A percentile compares a stretch with the other conserved stretches of the same genome.
Evolutionary conservation across 108 stramenopile species (phyloP).

Genomic region (Skeletonema potamos): DNA sequence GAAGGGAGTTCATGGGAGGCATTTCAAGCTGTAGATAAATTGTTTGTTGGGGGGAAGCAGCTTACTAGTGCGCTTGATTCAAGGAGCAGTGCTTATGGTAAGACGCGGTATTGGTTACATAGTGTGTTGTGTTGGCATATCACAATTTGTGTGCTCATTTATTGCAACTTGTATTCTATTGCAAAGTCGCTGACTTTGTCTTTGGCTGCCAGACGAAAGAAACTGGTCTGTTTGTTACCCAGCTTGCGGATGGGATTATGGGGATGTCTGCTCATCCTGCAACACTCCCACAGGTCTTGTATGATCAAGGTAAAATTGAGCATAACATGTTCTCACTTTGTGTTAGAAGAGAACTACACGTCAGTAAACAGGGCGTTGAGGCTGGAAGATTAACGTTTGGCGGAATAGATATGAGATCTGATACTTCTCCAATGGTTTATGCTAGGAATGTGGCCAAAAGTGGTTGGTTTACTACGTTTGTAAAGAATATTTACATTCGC

Average conservation of each 20-base stretch:
- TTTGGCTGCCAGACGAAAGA: slow-evolving; percentile 93
- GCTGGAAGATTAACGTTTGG: slow-evolving; percentile 50
- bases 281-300: slow-evolving; percentile 51
- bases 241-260: slow-evolving; percentile 95
- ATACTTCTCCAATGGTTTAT: slow-evolving; percentile 49
- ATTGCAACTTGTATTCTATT: not conserved
- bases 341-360: slow-evolving; percentile 47
- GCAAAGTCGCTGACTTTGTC: slow-evolving; percentile 61
- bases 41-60: slow-evolving; percentile 55
- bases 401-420: slow-evolving; percentile 31
- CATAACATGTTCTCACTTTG: slow-evolving; percentile 73
- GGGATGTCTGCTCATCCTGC: slow-evolving; percentile 73
- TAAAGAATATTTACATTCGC: slow-evolving; percentile 57
- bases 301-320: slow-evolving; percentile 50
- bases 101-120: not conserved
- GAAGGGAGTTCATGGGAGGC: slow-evolving; percentile 77
- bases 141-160: not conserved
- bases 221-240: slow-evolving; percentile 89
- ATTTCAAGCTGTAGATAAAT: slow-evolving; percentile 71
- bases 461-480: slow-evolving; percentile 63
- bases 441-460: slow-evolving; percentile 44
- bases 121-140: not conserved
- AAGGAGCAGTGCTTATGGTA: slow-evolving; percentile 3
- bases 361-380: slow-evolving; percentile 44
- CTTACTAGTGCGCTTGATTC: not conserved